Base-by-base conservation (phyloP, 441 rosid species). In the Populus trichocarpa region DNA sequence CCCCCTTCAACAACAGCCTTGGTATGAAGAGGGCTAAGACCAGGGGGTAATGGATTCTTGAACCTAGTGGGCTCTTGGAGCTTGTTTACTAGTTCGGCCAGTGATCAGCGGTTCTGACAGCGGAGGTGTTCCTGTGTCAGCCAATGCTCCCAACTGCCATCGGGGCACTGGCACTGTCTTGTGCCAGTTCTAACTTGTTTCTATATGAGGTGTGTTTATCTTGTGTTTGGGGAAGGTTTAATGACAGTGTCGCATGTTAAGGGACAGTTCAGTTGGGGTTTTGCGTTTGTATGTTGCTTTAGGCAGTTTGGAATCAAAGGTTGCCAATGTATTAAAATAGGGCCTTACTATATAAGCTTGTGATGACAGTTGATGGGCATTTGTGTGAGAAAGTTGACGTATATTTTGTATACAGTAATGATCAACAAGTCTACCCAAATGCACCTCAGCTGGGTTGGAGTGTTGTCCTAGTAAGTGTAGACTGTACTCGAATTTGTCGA, bases 1-100 rank as follows among this genome's bases (percentile, higher is more conserved):
- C 99, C 59, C 99, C 99, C 50, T 94, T 90, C 90, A 84, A 92
- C 67, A 88, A 90, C 91, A 92, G 93, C 89, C 96, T 94, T n/a
- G 96, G 98, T 50, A 88, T 96, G 97, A 96, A 96, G 91, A 88
- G 99, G 85, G 97, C 98, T 70, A 94, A 94, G 87, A 93, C 97
- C 53, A 87, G 94, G 83, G 96, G 93, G 83, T 91, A 80, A 83
- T 78, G 77, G 74, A 70, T 76, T 32, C 74, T 73, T 68, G 16
- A 67, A 70, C 16, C n/a, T 33, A 16, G 42, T 67, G 79, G 84
- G 83, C 83, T 77, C 73, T 81, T 76, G 82, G 82, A 82, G 86
- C 84, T 79, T 63, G 79, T 77, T 76, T 85, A 82, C 75, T 77
- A 79, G 86, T 79, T 78, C 80, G 77, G 84, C 83, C 80, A 67